These are phyloP conservation scores for Fusarium buharicum DNA, from an alignment of 2,329 filamentous ascomycete species.

Conservation along the genomic window DNA sequence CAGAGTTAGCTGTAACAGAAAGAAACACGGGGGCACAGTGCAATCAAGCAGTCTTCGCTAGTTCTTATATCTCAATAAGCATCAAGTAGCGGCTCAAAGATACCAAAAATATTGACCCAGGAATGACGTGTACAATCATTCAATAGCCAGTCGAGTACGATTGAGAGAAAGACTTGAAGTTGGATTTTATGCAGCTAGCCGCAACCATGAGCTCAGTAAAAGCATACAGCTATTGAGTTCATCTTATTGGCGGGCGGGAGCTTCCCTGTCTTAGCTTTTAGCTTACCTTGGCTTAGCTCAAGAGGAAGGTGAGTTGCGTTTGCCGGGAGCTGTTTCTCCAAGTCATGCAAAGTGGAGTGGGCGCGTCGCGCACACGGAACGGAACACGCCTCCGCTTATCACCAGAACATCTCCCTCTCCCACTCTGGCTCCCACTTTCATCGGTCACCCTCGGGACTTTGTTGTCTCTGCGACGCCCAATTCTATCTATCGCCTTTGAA, in stretches of 20 bases:
- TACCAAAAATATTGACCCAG: background rate
- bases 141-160: background rate
- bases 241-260: constrained; percentile 24
- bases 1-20: background rate
- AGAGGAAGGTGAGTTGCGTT: background rate
- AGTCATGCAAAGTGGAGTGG: constrained; percentile 22
- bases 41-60: background rate
- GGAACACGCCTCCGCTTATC: constrained; percentile 42
- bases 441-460: constrained; percentile 20
- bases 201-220: constrained; percentile 17
- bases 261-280: constrained; percentile 13
- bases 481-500: constrained; percentile 13
- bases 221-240: constrained; percentile 11
- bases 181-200: constrained; percentile 25
- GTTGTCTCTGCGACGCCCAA: constrained; percentile 20
- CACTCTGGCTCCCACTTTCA: constrained; percentile 25
- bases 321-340: constrained; percentile 2
- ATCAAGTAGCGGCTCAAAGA: background rate
- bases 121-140: constrained; percentile 20
- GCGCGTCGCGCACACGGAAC: constrained; percentile 42
- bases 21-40: too few relatives aligned
- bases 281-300: background rate
- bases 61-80: background rate
- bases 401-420: constrained; percentile 36
- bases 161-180: constrained; percentile 3